Conservation (phyloP, 192 early-diverging fungal genomes). For the Rhizoclosmatium globosum region DNA sequence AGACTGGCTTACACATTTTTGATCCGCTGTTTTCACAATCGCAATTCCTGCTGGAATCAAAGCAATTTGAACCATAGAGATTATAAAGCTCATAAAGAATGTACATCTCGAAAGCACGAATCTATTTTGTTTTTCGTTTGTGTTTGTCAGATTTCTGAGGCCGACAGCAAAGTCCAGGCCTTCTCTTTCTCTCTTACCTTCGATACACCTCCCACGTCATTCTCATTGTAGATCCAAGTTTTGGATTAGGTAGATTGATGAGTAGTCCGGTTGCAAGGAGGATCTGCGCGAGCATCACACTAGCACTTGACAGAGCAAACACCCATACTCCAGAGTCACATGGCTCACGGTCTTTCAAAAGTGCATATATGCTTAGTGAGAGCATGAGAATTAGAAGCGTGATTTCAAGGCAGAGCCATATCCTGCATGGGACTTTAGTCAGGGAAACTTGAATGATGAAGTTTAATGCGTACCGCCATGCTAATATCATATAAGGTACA, state of each 20-base stretch:
- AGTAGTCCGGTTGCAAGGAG: not conserved
- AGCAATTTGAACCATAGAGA: conserved; percentile 21
- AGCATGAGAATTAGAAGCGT: not conserved
- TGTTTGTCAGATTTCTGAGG: not conserved
- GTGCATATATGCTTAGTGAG: not conserved
- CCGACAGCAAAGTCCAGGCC: not conserved
- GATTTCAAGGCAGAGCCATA: conserved; percentile 11
- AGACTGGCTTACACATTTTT: conserved; percentile 6
- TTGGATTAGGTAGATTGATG: not conserved
- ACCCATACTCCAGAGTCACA: conserved; percentile 4
- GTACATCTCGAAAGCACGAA: not conserved
- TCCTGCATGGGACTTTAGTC: conserved; percentile 4
- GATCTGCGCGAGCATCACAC: conserved; percentile 19
- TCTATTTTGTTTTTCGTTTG: not conserved
- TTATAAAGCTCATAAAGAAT: not conserved
- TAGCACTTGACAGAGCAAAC: conserved; percentile 2
- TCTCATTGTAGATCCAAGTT: not conserved
- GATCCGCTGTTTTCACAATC: conserved; percentile 8
- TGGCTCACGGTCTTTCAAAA: not conserved
- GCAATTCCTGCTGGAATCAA: conserved; percentile 25
- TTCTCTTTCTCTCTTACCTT: not conserved
- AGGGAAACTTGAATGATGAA: not conserved
- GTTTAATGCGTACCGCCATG: conserved; percentile 7
- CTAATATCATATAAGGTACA: conserved; percentile 6
- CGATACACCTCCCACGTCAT: conserved; percentile 29